Evolutionary conservation across 169 alveolate genomes (phyloP), one percentile per base, ranked within the genome.

Genomic region (Eimeria acervulina): DNA sequence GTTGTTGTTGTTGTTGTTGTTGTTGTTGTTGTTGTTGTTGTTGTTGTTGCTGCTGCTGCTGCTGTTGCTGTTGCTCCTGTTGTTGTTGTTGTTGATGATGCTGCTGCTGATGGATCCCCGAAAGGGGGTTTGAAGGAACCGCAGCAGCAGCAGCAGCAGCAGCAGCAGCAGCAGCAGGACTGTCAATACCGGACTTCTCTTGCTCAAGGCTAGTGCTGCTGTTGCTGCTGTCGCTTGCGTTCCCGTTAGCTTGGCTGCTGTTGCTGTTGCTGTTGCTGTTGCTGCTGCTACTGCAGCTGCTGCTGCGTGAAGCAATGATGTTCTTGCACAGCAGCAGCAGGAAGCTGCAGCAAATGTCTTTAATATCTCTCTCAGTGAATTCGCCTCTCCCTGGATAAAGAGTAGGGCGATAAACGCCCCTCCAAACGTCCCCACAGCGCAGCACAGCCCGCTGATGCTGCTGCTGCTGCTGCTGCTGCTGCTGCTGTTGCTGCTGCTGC

Each of bases 391-490:
- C 87, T 17, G 87, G 87, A 38, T 76, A 76, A 2, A 76, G 13
- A 42, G 87, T 76, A 33, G 87, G 87, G 33, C 87, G 40, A 44
- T 76, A 76, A 26, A 76, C 38, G 33, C 87, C 87, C 33, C 87
- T 42, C 87, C 87, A 76, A 5, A 26, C 87, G 28, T 76, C 87
- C n/a, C 87, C 87, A 40, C 87, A 76, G 63, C 87, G 87, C 87
- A 76, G 59, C 87, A 76, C 87, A 1, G 87, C 52, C 33, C 87
- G 52, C 59, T 76, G 87, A 31, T 76, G 87, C 87, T 76, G 87
- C 87, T 76, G 87, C 63, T 76, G 87, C 38, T 76, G 87, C 59
- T 76, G 87, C 61, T 76, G 87, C 83, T 70, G 83, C 68, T 59
- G 68, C 26, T 59, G 68, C 68, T 59, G 55, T 12, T 47, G 55